Evolutionary conservation across 768 basidiomycete species (phyloP).

Genomic region (Dendrothele bispora): DNA sequence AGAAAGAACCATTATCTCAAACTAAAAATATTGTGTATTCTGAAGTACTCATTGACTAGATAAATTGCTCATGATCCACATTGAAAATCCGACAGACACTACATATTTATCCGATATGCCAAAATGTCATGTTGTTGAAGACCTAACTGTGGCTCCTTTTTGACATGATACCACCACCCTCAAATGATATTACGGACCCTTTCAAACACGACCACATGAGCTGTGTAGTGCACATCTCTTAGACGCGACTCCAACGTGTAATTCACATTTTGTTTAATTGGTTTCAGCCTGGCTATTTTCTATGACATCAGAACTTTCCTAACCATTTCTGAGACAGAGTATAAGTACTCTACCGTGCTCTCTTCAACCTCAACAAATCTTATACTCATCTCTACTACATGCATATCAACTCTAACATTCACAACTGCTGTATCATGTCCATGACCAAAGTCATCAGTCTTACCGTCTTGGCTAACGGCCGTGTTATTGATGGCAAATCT

Average conservation of each 20-base stretch:
- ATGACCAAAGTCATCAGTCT: not conserved
- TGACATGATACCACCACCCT: too few relatives aligned
- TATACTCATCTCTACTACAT: too few relatives aligned
- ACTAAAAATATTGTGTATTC: slow-evolving; percentile 24
- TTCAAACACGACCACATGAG: not conserved
- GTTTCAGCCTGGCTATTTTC: not conserved
- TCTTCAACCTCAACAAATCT: too few relatives aligned
- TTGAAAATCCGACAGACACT: too few relatives aligned
- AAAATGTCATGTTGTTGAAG: too few relatives aligned
- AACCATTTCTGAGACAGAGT: too few relatives aligned
- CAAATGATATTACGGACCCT: too few relatives aligned
- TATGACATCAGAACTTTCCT: too few relatives aligned
- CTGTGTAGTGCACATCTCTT: not conserved
- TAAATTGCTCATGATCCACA: not conserved
- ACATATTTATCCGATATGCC: too few relatives aligned
- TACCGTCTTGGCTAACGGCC: slow-evolving; percentile 4
- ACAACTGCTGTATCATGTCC: not conserved
- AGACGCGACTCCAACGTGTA: not conserved
- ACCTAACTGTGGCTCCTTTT: too few relatives aligned
- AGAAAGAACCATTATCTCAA: not conserved
- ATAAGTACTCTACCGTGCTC: too few relatives aligned
- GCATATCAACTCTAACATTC: not conserved
- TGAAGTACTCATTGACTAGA: slow-evolving; percentile 16
- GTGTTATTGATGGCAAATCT: not conserved
- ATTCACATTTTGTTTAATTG: not conserved